These are phyloP conservation scores for Babesia bovis DNA, from an alignment of 169 alveolate species.

Conservation along the genomic window DNA sequence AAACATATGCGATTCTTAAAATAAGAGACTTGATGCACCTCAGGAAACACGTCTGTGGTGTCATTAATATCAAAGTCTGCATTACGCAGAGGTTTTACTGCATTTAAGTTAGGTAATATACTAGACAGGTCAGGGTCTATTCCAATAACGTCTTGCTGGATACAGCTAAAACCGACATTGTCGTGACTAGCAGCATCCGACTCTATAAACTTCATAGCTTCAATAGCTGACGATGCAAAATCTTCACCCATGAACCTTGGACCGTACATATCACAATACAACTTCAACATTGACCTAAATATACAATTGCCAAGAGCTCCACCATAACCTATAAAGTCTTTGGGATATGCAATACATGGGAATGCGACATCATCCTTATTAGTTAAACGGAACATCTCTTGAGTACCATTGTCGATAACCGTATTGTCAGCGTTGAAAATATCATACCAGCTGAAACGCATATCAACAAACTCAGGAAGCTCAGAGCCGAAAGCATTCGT, in stretches of 20 bases:
- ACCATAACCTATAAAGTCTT: constrained; percentile 14
- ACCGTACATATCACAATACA: constrained; percentile 54
- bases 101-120: constrained; percentile 5
- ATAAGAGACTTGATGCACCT: constrained; percentile 8
- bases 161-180: constrained; percentile 33
- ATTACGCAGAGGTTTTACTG: constrained; percentile 1
- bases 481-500: constrained; percentile 12
- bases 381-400: constrained; percentile 28
- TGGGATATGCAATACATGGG: constrained; percentile 51
- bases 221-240: constrained; percentile 6
- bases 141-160: constrained; percentile 23
- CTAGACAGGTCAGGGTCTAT: neutral
- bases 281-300: constrained; percentile 60
- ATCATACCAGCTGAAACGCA: constrained; percentile 37
- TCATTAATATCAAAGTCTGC: constrained; percentile 15
- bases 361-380: constrained; percentile 20
- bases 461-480: constrained; percentile 54
- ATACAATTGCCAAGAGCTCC: constrained; percentile 54
- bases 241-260: constrained; percentile 20
- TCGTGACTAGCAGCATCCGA: constrained; percentile 19
- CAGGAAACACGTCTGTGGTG: neutral
- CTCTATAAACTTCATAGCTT: constrained; percentile 54
- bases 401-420: neutral
- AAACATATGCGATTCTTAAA: neutral
- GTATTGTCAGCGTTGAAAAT: neutral